Evolutionary conservation across 441 rosid species (phyloP), one percentile per base, ranked within the genome.

Genomic region (Iberis amara): DNA sequence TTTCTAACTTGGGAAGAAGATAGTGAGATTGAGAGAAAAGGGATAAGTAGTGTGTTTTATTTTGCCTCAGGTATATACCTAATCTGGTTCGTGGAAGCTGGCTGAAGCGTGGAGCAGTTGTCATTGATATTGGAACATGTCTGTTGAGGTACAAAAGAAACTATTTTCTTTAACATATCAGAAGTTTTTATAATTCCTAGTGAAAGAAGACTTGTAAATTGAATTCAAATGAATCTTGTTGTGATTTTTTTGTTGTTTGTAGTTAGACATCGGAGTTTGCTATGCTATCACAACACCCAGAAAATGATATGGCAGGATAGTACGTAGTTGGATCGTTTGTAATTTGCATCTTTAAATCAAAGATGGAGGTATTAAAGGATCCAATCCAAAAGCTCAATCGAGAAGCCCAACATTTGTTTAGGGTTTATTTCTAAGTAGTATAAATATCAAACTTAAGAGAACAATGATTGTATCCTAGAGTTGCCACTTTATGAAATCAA

Each of bases 101-200:
- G 97, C 61, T 89, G 55, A 86, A 84, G 70, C 87, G 76, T 2
- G 94, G 94, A 54, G 87, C 89, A 18, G 84, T 79, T 27, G 86
- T 89, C 54, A 75, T 89, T 13, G 97, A 89, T 69, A 90, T 89
- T 3, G 94, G 95, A 32, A 82, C 95, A 59, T 75, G 59, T 64
- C 94, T 0, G 61, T 89, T 56, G 94, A 86, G 82, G 97, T 84
- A 68, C 56, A 46, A 26, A 12, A 0, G 4, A 7, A 46, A 3
- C 47, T 38, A 23, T 9, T 38, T 8, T 26, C 1, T 31, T 32
- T 11, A 53, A 11, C 51, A 23, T 31, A 33, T 39, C 4, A n/a
- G 42, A 39, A 47, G 8, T 46, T 24, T 12, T 11, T 18, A 23
- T 11, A 53, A 0, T 32, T 43, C 8, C 32, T 8, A 26, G 6